phyloP scores from a whole-genome alignment of 176 grass and related monocot genomes.

The Olyra latifolia region DNA sequence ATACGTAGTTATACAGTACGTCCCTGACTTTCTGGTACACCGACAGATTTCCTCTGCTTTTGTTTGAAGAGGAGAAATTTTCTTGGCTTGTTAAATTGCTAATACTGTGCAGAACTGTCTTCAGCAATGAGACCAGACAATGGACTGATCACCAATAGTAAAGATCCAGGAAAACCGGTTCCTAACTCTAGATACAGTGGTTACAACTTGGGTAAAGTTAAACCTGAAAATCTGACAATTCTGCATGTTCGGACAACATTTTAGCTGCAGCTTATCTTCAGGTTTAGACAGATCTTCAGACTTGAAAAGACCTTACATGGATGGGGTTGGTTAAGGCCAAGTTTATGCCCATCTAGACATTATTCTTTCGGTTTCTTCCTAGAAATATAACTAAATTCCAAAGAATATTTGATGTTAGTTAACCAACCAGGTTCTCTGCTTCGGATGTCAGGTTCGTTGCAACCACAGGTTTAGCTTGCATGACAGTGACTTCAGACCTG shows the following conservation, averaged over 20 bases:
- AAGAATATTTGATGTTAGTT: slow-evolving; percentile 14
- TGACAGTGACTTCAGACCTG: slow-evolving; percentile 36
- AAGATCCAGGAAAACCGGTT: slow-evolving; percentile 1
- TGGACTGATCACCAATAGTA: background rate
- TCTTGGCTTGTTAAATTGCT: background rate
- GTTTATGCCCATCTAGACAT: background rate
- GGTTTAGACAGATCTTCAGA: background rate
- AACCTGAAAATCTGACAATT: background rate
- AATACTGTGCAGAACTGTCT: background rate
- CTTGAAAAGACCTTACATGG: background rate
- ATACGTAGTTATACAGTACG: background rate
- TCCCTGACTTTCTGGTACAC: background rate
- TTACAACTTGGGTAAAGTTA: background rate
- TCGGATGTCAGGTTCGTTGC: slow-evolving; percentile 41
- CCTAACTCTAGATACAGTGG: background rate
- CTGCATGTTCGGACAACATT: background rate
- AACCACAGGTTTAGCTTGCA: slow-evolving; percentile 17
- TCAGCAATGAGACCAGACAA: background rate
- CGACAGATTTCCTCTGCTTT: background rate
- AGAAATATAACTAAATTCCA: background rate
- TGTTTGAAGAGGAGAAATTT: background rate
- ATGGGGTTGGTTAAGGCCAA: background rate
- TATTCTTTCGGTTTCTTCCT: background rate
- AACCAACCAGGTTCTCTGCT: slow-evolving; percentile 21
- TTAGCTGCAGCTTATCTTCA: background rate